Conservation (phyloP, 164 flowering plant genomes). For the Vitis vinifera region ASM3070453v1 NC_081811.1:19802501-19803000, state of each 20-base stretch:
- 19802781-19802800: no score
- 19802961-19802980: no score
- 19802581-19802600: neutral
- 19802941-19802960: no score
- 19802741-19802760: neutral
- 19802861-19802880: no score
- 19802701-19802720: neutral
- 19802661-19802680: neutral
- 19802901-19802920: no score
- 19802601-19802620: neutral
- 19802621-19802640: neutral
- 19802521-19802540: conserved; percentile 13
- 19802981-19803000: no score
- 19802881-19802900: no score
- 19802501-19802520: conserved; percentile 79
- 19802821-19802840: no score
- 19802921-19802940: no score
- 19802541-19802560: neutral
- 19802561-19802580: neutral
- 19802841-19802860: no score
- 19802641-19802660: neutral
- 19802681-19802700: neutral
- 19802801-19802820: no score
- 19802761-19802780: neutral
- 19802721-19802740: neutral